Evolutionary conservation across 225 moss, liverwort and hornwort species (phyloP).

Genomic region (Physcomitrium patens): DNA sequence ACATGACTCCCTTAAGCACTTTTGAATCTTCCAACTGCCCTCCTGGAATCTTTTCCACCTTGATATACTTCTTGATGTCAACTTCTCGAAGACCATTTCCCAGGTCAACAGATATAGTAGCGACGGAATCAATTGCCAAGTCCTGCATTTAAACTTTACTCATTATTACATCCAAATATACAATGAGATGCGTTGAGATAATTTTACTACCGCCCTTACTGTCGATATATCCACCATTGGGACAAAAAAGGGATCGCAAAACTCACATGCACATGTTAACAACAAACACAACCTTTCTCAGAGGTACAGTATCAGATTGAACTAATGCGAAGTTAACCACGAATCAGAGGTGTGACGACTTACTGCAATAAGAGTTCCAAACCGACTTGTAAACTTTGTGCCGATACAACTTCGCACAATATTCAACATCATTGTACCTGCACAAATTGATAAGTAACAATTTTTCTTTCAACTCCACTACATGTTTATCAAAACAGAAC

Average conservation of each 20-base stretch:
- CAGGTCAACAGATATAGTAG: constrained; percentile 62
- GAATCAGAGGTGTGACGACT: constrained; percentile 13
- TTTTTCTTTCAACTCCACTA: not conserved
- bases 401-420: constrained; percentile 76
- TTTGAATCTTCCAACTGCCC: constrained; percentile 70
- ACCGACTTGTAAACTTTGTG: constrained; percentile 75
- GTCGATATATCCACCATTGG: not conserved
- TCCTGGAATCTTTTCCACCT: constrained; percentile 74
- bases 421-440: constrained; percentile 71
- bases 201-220: not conserved
- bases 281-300: not conserved
- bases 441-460: not conserved
- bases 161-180: not conserved
- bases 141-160: constrained; percentile 43
- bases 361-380: constrained; percentile 71
- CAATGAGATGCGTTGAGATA: not conserved
- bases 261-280: not conserved
- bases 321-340: not conserved
- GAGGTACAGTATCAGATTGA: not conserved
- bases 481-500: not conserved
- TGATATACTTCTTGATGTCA: constrained; percentile 77
- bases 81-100: constrained; percentile 70
- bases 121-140: constrained; percentile 65
- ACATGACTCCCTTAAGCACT: constrained; percentile 74
- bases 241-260: not conserved